Evolutionary conservation across 2,329 filamentous ascomycete genomes (phyloP).

Genomic region (Claviceps lovelessii): DNA sequence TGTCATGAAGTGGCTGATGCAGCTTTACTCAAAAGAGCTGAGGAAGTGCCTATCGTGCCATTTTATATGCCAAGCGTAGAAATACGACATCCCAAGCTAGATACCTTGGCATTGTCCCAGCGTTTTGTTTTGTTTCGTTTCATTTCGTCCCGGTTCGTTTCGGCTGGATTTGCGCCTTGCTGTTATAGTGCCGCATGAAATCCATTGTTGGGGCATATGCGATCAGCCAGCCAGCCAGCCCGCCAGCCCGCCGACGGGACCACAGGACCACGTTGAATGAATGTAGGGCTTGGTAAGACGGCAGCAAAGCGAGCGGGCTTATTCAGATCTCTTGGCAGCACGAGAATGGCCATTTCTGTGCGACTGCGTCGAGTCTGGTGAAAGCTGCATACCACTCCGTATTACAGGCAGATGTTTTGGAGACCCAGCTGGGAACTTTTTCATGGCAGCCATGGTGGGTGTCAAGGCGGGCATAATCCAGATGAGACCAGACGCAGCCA

Average conservation of each 20-base stretch:
- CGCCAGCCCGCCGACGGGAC: too few species aligned
- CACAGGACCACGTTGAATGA: too few species aligned
- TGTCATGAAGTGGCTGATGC: not conserved
- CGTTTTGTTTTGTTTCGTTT: not conserved
- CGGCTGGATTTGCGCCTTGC: not conserved
- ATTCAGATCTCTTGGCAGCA: too few species aligned
- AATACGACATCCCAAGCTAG: not conserved
- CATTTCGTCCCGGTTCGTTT: not conserved
- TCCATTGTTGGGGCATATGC: not conserved
- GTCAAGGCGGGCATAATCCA: not conserved
- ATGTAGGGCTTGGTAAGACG: too few species aligned
- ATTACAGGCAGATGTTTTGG: not conserved
- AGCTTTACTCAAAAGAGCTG: not conserved
- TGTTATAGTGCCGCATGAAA: not conserved
- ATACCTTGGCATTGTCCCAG: not conserved
- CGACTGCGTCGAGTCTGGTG: not conserved
- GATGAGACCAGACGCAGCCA: constrained; percentile 1
- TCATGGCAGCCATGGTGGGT: not conserved
- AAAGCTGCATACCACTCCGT: not conserved
- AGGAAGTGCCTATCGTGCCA: not conserved
- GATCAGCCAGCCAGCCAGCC: too few species aligned
- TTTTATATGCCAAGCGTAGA: not conserved
- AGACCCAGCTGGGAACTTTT: not conserved
- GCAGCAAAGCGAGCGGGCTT: too few species aligned
- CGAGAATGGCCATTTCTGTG: too few species aligned